Conservation (phyloP, 192 early-diverging fungal genomes). For the Neocallimastix lanati region DNA sequence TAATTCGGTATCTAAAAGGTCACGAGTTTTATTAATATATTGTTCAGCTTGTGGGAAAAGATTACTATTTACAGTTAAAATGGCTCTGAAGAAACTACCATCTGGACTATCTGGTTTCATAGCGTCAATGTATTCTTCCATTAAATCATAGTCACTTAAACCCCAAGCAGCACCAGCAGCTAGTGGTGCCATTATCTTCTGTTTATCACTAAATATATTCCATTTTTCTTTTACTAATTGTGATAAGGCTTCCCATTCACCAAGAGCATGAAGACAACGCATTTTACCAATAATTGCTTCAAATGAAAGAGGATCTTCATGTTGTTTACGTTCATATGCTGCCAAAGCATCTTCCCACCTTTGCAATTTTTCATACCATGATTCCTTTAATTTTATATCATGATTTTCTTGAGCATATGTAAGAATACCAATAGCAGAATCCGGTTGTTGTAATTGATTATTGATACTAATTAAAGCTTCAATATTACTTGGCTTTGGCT, state of each 20-base stretch:
- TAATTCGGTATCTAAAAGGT: slow-evolving; percentile 65
- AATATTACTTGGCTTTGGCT: slow-evolving; percentile 65
- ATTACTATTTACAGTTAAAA: slow-evolving; percentile 65
- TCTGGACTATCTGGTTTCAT: slow-evolving; percentile 65
- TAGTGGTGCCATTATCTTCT: slow-evolving; percentile 59
- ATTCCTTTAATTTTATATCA: slow-evolving; percentile 67
- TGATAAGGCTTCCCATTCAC: slow-evolving; percentile 77
- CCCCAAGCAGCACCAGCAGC: slow-evolving; percentile 91
- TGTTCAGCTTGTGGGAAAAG: slow-evolving; percentile 49
- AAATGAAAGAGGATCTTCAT: slow-evolving; percentile 55
- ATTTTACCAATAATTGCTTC: slow-evolving; percentile 69
- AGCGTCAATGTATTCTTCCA: slow-evolving; percentile 75
- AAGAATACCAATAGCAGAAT: slow-evolving; percentile 88
- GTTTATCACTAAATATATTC: slow-evolving; percentile 35
- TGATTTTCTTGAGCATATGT: slow-evolving; percentile 67
- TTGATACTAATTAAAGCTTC: slow-evolving; percentile 86
- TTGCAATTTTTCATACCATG: slow-evolving; percentile 85
- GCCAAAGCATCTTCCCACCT: slow-evolving; percentile 85
- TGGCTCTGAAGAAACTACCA: slow-evolving; percentile 67
- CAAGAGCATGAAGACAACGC: slow-evolving; percentile 78
- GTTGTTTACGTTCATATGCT: slow-evolving; percentile 61
- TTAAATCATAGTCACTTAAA: slow-evolving; percentile 62
- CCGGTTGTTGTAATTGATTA: slow-evolving; percentile 83
- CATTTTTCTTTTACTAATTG: slow-evolving; percentile 53
- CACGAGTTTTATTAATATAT: slow-evolving; percentile 62